phyloP scores from a whole-genome alignment of 225 moss, liverwort and hornwort genomes.

The Pleurozium schreberi region DNA sequence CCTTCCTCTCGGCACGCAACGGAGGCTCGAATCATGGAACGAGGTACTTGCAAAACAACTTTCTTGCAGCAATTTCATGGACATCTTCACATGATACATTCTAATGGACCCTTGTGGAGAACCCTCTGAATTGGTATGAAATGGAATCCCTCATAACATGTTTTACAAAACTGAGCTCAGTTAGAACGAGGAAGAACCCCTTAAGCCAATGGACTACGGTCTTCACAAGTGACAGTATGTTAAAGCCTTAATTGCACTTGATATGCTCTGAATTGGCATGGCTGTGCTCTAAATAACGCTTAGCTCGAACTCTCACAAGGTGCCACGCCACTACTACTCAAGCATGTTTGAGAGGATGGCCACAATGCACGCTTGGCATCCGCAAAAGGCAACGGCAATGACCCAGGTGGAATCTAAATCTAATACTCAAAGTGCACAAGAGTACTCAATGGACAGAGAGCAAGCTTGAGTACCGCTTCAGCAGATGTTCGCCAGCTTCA shows the following conservation, averaged over 20 bases:
- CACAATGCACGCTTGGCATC: neutral
- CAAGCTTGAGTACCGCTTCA: conserved; percentile 46
- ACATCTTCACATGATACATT: neutral
- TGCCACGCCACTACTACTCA: neutral
- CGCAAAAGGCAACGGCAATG: neutral
- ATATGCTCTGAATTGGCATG: neutral
- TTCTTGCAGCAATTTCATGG: neutral
- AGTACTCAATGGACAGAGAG: neutral
- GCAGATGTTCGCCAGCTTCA: conserved; percentile 69
- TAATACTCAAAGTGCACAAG: neutral
- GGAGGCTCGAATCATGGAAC: neutral
- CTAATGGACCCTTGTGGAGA: neutral
- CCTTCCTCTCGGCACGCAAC: conserved; percentile 54
- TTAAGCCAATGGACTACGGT: neutral
- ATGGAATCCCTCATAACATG: too few species aligned
- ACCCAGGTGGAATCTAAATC: neutral
- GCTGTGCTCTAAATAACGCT: neutral
- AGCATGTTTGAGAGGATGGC: neutral
- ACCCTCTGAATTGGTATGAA: neutral
- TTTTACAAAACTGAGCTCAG: neutral
- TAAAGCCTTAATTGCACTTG: neutral
- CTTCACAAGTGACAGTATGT: neutral
- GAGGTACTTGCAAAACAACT: neutral
- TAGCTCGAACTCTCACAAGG: neutral
- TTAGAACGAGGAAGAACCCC: neutral